A percentile compares a stretch with the other conserved stretches of the same genome.
Conservation (phyloP, 306 rosid species). For the Lathyrus aphaca region DNA sequence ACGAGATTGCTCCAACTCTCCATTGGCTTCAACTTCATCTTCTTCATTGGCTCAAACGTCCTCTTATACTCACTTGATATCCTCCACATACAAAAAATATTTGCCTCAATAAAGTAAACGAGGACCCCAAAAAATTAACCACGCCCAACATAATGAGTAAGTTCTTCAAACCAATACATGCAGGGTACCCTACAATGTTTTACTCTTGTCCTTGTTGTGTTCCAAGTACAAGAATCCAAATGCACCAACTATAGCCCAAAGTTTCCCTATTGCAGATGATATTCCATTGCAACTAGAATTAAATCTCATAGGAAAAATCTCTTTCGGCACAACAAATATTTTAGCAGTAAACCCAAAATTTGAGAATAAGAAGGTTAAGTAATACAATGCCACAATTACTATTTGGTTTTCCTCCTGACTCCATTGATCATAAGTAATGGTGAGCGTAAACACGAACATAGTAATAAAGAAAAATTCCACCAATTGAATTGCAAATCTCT, state of each 20-base stretch:
- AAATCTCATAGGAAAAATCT: constrained; percentile 71
- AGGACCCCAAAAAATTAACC: too few species aligned
- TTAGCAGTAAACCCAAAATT: constrained; percentile 84
- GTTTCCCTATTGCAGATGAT: constrained; percentile 71
- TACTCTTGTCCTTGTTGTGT: constrained; percentile 39
- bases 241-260: constrained; percentile 78
- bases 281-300: constrained; percentile 76
- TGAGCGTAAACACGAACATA: not conserved
- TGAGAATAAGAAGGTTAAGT: constrained; percentile 72
- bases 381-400: constrained; percentile 66
- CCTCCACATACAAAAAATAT: too few species aligned
- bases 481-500: too few species aligned
- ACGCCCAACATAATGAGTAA: too few species aligned
- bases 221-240: constrained; percentile 85
- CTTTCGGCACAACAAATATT: constrained; percentile 80
- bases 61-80: too few species aligned
- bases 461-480: too few species aligned
- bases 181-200: too few species aligned
- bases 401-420: constrained; percentile 63
- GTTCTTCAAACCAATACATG: too few species aligned
- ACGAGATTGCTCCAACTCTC: too few species aligned
- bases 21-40: too few species aligned
- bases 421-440: constrained; percentile 86
- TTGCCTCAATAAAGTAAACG: too few species aligned
- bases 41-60: too few species aligned